These are phyloP conservation scores for Metschnikowia orientalis DNA, from an alignment of 805 yeast genomes.

Conservation along the genomic window DNA sequence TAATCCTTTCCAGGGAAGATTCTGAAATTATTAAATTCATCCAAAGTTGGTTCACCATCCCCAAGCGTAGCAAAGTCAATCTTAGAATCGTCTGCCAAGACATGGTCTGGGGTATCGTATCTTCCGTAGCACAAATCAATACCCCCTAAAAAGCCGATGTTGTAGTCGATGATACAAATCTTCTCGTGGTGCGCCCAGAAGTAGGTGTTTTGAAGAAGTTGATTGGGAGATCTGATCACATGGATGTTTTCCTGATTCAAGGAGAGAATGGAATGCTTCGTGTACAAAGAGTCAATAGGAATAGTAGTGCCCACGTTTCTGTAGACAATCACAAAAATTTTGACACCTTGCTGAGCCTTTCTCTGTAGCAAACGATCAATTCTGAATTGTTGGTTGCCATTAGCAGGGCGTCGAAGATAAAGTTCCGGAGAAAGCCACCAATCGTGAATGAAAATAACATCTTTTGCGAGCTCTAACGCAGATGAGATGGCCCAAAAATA, in stretches of 20 bases:
- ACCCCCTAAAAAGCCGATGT: slow-evolving; percentile 90
- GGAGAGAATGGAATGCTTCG: slow-evolving; percentile 86
- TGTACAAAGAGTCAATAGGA: slow-evolving; percentile 89
- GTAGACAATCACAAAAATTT: slow-evolving; percentile 85
- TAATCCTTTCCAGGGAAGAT: slow-evolving; percentile 96
- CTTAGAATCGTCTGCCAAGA: slow-evolving; percentile 66
- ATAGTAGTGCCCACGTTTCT: slow-evolving; percentile 92
- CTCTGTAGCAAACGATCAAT: slow-evolving; percentile 82
- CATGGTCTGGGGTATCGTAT: slow-evolving; percentile 95
- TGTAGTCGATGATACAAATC: slow-evolving; percentile 77
- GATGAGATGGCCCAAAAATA: slow-evolving; percentile 94
- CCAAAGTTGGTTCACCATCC: slow-evolving; percentile 30
- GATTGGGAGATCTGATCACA: slow-evolving; percentile 93
- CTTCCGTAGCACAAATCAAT: slow-evolving; percentile 94
- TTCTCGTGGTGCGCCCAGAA: slow-evolving; percentile 99
- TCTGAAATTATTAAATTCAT: slow-evolving; percentile 49
- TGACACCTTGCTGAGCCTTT: slow-evolving; percentile 92
- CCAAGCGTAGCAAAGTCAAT: slow-evolving; percentile 30
- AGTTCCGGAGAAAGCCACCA: slow-evolving; percentile 99
- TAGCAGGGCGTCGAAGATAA: slow-evolving; percentile 88
- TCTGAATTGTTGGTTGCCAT: slow-evolving; percentile 92
- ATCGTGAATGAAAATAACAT: slow-evolving; percentile 90
- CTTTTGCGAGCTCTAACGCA: slow-evolving; percentile 89
- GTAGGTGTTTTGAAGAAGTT: slow-evolving; percentile 82
- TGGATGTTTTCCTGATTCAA: slow-evolving; percentile 78